phyloP scores from a whole-genome alignment of 805 yeast species.

The Candida anglica region DNA sequence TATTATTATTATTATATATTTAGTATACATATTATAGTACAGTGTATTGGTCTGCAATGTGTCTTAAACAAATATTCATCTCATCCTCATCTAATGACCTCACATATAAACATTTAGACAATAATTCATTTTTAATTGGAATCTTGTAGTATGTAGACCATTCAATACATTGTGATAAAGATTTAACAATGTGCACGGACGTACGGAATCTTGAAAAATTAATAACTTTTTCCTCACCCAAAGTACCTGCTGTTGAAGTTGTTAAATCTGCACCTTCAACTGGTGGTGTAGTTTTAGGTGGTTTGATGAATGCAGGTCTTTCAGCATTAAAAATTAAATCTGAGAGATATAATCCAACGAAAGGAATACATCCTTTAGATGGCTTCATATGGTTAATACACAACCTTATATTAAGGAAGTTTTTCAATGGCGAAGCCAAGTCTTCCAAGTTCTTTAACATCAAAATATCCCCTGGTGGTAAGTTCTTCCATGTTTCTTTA shows the following conservation, averaged over 20 bases:
- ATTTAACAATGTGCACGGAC: constrained; percentile 72
- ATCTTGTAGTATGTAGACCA: constrained; percentile 73
- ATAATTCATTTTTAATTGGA: constrained; percentile 52
- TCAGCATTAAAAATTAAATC: constrained; percentile 77
- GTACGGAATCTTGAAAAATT: constrained; percentile 77
- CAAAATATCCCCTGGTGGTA: constrained; percentile 69
- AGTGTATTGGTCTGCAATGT: background rate
- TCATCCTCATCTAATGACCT: constrained; percentile 71
- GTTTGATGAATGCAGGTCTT: constrained; percentile 46
- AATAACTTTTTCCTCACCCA: constrained; percentile 40
- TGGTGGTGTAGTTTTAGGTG: constrained; percentile 10
- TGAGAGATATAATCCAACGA: constrained; percentile 78
- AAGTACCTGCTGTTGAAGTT: constrained; percentile 4
- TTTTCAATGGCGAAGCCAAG: constrained; percentile 68
- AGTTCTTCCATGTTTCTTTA: constrained; percentile 67
- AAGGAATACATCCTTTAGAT: constrained; percentile 81
- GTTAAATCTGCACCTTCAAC: constrained; percentile 3
- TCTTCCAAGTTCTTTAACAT: constrained; percentile 65
- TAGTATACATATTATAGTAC: too few species aligned
- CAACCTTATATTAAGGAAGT: constrained; percentile 64
- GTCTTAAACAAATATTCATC: constrained; percentile 41
- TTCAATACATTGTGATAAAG: constrained; percentile 75
- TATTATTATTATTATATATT: too few species aligned
- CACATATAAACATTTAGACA: constrained; percentile 82
- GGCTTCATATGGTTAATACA: constrained; percentile 59